Conservation (phyloP, 2,329 filamentous ascomycete genomes). For the Arachnomyces sp. region DNA sequence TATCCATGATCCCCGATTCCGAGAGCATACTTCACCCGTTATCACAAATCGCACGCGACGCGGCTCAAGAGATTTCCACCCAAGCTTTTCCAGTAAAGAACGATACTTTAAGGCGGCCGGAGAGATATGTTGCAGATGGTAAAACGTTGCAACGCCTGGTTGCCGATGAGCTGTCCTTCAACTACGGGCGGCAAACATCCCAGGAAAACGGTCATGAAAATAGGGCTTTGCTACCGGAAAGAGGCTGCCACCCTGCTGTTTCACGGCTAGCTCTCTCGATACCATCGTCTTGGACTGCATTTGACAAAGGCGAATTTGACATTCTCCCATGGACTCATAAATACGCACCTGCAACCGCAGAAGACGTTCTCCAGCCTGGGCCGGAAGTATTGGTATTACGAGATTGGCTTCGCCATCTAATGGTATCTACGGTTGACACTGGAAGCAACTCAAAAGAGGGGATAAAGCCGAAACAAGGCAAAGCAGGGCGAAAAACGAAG, state of each 20-base stretch:
- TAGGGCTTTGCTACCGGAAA: conserved; percentile 1
- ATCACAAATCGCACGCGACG: neutral
- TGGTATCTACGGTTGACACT: conserved; percentile 66
- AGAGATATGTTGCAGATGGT: neutral
- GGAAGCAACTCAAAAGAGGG: conserved; percentile 33
- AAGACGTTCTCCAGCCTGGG: conserved; percentile 66
- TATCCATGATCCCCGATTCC: conserved; percentile 23
- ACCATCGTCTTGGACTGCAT: conserved; percentile 59
- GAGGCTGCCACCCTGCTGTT: conserved; percentile 49
- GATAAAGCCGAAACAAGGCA: conserved; percentile 14
- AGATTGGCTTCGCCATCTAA: conserved; percentile 71
- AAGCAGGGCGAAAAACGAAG: conserved; percentile 25
- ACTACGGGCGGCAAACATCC: conserved; percentile 20
- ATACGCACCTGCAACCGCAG: conserved; percentile 63
- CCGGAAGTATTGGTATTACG: conserved; percentile 62
- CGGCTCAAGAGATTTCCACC: no score
- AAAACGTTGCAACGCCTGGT: neutral
- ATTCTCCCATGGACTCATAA: conserved; percentile 68
- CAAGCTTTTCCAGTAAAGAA: neutral
- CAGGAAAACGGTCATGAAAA: conserved; percentile 14
- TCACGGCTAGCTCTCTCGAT: conserved; percentile 53
- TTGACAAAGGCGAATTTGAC: conserved; percentile 72
- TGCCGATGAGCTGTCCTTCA: conserved; percentile 16
- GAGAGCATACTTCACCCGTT: conserved; percentile 23
- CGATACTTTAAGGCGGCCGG: neutral